Evolutionary conservation across 78 protist genomes (phyloP).

Genomic region (Cyanophora paradoxa): DNA sequence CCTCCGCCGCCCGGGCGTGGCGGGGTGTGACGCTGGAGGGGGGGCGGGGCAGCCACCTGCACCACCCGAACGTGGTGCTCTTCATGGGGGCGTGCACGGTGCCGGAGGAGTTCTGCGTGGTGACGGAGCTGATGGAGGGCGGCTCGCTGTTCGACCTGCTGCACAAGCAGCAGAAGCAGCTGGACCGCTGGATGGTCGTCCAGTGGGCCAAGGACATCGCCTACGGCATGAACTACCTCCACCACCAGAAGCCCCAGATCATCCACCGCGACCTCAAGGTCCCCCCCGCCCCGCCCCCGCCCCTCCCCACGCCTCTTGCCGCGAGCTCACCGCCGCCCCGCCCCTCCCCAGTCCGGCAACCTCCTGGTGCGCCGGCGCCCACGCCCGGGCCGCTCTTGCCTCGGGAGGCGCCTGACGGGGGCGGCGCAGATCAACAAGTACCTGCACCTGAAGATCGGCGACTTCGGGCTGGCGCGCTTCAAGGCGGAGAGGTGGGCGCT

Average conservation of each 20-base stretch:
- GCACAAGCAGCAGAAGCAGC: background rate
- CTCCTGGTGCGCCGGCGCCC: background rate
- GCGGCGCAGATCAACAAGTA: background rate
- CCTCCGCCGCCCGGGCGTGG: too few relatives aligned
- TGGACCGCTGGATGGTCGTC: background rate
- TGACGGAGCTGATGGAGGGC: background rate
- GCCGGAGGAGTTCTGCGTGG: background rate
- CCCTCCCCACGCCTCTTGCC: too few relatives aligned
- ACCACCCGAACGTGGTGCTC: background rate
- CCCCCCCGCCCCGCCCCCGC: too few relatives aligned
- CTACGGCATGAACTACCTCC: constrained; percentile 22
- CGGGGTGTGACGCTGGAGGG: too few relatives aligned
- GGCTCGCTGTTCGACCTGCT: background rate
- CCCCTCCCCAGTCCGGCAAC: too few relatives aligned
- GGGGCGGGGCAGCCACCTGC: too few relatives aligned
- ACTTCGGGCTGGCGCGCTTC: background rate
- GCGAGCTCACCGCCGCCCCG: too few relatives aligned
- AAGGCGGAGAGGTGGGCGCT: too few relatives aligned
- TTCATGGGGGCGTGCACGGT: background rate
- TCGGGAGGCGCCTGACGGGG: background rate
- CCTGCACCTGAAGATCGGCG: background rate
- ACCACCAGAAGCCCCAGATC: constrained; percentile 9
- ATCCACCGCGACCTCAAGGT: constrained; percentile 20
- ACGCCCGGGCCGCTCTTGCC: background rate
- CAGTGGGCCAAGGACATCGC: background rate